These are phyloP conservation scores for Neurospora sp. DNA, from an alignment of 495 filamentous ascomycete genomes.

Conservation along the genomic window DNA sequence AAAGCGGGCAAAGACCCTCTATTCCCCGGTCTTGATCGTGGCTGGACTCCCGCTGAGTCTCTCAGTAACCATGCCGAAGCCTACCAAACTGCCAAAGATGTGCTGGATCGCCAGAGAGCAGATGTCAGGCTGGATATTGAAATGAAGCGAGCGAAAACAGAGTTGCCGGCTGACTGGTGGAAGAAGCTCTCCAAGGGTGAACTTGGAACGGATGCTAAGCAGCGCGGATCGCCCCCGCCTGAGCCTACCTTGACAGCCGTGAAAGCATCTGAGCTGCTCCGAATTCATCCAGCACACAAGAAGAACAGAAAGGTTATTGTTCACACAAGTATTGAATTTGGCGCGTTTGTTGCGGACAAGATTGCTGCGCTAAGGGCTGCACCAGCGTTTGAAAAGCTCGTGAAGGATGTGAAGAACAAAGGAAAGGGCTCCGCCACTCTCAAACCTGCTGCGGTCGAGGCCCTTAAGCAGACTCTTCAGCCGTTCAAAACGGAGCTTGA, in stretches of 20 bases:
- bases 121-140: conserved; percentile 19
- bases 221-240: conserved; percentile 3
- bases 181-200: conserved; percentile 8
- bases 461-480: conserved; percentile 7
- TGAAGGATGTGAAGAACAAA: not conserved
- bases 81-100: conserved; percentile 12
- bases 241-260: conserved; percentile 12
- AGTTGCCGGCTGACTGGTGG: conserved; percentile 18
- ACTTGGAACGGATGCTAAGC: not conserved
- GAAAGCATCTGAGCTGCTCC: conserved; percentile 10
- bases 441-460: conserved; percentile 6
- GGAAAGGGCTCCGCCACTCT: conserved; percentile 3
- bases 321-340: conserved; percentile 5
- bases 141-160: conserved; percentile 10
- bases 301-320: conserved; percentile 3
- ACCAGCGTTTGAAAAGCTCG: conserved; percentile 2
- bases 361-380: conserved; percentile 3
- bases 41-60: conserved; percentile 19
- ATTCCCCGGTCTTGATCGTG: conserved; percentile 11
- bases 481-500: conserved; percentile 11
- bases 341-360: conserved; percentile 4
- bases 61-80: conserved; percentile 17
- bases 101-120: conserved; percentile 14
- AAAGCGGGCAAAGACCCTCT: conserved; percentile 17
- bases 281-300: conserved; percentile 12